Conservation (phyloP, 495 filamentous ascomycete genomes). For the Neurospora hispaniola region DNA sequence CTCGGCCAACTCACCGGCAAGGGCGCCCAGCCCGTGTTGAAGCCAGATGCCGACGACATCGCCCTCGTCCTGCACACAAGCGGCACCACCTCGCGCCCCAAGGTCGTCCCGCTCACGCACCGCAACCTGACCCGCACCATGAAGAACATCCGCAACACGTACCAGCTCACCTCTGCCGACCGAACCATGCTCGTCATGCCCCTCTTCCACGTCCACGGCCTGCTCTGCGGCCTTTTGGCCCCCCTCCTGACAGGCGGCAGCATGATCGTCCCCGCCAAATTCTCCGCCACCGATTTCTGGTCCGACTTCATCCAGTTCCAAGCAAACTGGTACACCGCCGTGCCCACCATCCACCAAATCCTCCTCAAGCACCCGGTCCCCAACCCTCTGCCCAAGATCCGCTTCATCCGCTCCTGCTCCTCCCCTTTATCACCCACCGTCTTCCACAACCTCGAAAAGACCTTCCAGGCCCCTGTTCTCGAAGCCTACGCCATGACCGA, state of each 20-base stretch:
- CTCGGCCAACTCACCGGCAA: conserved; percentile 52
- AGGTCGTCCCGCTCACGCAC: conserved; percentile 74
- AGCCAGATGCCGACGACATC: conserved; percentile 51
- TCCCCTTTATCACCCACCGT: conserved; percentile 67
- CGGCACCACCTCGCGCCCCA: conserved; percentile 74
- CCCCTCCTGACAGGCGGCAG: conserved; percentile 62
- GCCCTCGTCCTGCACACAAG: conserved; percentile 64
- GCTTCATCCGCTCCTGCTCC: conserved; percentile 82
- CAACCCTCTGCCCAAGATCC: conserved; percentile 54
- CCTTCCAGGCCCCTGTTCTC: conserved; percentile 66
- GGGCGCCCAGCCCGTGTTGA: conserved; percentile 34
- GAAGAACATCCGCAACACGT: conserved; percentile 63
- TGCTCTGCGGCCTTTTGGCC: conserved; percentile 68
- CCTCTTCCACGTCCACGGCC: conserved; percentile 79
- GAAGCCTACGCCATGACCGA: conserved; percentile 93
- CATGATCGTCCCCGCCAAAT: conserved; percentile 60
- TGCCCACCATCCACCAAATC: conserved; percentile 84
- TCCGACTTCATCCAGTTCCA: conserved; percentile 51
- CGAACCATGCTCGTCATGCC: conserved; percentile 85
- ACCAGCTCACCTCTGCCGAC: conserved; percentile 54
- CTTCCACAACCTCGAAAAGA: conserved; percentile 61
- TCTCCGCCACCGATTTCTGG: conserved; percentile 83
- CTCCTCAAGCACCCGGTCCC: conserved; percentile 61
- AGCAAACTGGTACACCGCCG: conserved; percentile 86
- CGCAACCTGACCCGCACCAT: conserved; percentile 57